Percentiles rank a stretch among this genome's conserved stretches.
Conservation (phyloP, 352 stramenopile genomes). For the Pseudoperonospora humuli region DNA sequence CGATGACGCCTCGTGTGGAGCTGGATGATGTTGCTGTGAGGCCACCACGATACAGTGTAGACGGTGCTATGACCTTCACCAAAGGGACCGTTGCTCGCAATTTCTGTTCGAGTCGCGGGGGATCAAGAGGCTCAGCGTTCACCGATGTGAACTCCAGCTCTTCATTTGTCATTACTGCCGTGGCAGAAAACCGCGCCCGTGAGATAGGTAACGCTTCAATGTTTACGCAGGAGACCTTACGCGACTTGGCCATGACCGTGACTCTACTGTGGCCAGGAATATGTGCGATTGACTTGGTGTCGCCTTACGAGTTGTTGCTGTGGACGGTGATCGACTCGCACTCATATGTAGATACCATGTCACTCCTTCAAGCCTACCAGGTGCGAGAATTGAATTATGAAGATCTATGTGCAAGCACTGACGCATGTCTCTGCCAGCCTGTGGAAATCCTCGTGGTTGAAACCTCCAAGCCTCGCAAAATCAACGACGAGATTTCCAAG, state of each 20-base stretch:
- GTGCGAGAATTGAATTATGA: conserved; percentile 12
- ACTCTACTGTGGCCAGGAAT: conserved; percentile 28
- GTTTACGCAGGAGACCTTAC: neutral
- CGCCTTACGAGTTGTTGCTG: conserved; percentile 62
- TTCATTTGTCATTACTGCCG: conserved; percentile 52
- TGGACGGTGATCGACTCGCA: conserved; percentile 79
- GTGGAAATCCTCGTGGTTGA: conserved; percentile 73
- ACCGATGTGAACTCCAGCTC: conserved; percentile 11
- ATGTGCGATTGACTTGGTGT: conserved; percentile 60
- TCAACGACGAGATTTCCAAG: conserved; percentile 68
- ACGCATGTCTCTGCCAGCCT: conserved; percentile 26
- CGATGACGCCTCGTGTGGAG: conserved; percentile 15
- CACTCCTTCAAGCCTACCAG: conserved; percentile 63
- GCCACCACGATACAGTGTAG: conserved; percentile 28
- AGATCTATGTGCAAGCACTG: neutral
- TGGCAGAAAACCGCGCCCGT: conserved; percentile 48
- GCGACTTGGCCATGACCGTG: neutral
- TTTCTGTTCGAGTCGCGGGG: conserved; percentile 8
- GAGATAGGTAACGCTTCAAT: conserved; percentile 38
- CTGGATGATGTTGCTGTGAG: conserved; percentile 23
- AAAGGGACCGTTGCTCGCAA: neutral
- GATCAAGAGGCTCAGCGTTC: conserved; percentile 17
- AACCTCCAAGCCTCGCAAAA: conserved; percentile 39
- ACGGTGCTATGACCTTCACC: conserved; percentile 7
- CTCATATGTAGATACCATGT: conserved; percentile 60